Conservation (phyloP, 208 protist genomes). For the Entamoeba invadens region DNA sequence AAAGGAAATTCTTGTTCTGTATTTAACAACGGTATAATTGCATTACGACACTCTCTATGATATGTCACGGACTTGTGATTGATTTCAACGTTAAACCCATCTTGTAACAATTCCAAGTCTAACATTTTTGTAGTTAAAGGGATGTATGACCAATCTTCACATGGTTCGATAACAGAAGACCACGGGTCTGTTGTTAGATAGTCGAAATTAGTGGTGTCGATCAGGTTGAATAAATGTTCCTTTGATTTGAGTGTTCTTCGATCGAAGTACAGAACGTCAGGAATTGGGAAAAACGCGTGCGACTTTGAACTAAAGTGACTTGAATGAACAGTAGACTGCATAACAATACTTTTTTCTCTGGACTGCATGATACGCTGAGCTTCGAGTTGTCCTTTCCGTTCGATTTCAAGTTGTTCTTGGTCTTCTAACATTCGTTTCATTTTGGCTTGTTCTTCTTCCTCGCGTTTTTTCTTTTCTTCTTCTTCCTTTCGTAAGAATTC, state of each 20-base stretch:
- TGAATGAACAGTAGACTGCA: neutral
- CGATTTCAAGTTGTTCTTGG: neutral
- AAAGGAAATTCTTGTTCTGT: neutral
- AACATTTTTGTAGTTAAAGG: neutral
- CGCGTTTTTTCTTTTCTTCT: neutral
- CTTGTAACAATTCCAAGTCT: neutral
- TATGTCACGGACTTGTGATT: neutral
- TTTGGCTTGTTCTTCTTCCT: neutral
- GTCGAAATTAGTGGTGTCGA: neutral
- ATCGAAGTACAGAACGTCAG: neutral
- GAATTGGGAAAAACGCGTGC: neutral
- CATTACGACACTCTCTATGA: neutral
- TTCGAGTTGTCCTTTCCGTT: no score
- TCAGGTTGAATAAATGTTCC: neutral
- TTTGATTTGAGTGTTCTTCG: neutral
- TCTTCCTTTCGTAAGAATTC: no score
- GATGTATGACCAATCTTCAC: neutral
- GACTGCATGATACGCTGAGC: neutral
- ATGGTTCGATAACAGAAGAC: neutral
- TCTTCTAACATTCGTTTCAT: neutral
- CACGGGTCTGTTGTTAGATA: neutral
- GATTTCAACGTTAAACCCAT: neutral
- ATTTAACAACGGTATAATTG: neutral
- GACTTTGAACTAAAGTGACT: neutral
- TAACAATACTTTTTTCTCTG: neutral